Evolutionary conservation across 495 filamentous ascomycete genomes (phyloP), one percentile per base, ranked within the genome.

Genomic region (Aspergillus egyptiacus): DNA sequence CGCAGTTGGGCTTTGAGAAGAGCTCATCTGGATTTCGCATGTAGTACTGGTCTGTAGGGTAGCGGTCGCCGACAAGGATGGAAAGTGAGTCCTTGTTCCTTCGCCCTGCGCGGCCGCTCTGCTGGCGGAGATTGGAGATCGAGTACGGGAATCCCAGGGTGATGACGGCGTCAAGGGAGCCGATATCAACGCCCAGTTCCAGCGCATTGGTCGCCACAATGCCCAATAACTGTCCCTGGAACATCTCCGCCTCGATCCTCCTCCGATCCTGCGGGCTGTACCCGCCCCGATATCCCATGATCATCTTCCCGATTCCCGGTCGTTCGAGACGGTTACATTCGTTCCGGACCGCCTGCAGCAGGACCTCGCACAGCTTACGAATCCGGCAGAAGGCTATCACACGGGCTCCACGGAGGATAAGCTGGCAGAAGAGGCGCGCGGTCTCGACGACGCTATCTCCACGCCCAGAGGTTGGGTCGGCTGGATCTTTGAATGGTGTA

Each of bases 11-110:
- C 51, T 86, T 85, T 0, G 84, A 91, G 65, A 98, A 97, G n/a
- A 98, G 87, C 64, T 97, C 91, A 48, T 91, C 82, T 2, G 93
- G 93, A 56, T 96, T 96, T 43, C 86, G 77, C 93, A 97, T 98
- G 66, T 93, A 97, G 63, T 90, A 84, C 59, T 97, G 94, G 62
- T 97, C 93, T 0, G 88, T 89, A 14, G 93, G 85, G 54, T 91
- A 95, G 45, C 81, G 80, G 66, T 95, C 90, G n/a, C 93, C 93
- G 3, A 99, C 76, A 1, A 99, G 72, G 10, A 99, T 81, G 5
- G 89, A 91, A 6, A 99, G 69, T 2, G 90, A 95, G 68, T 99
- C 93, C 55, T 88, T 95, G 56, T 96, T 97, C 47, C 93, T 77
- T 46, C 93, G 79, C 36, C 93, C 93, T 18, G 93, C 93, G 59